Conservation (phyloP, 2,329 filamentous ascomycete genomes). For the Fusarium subglutinans region DNA sequence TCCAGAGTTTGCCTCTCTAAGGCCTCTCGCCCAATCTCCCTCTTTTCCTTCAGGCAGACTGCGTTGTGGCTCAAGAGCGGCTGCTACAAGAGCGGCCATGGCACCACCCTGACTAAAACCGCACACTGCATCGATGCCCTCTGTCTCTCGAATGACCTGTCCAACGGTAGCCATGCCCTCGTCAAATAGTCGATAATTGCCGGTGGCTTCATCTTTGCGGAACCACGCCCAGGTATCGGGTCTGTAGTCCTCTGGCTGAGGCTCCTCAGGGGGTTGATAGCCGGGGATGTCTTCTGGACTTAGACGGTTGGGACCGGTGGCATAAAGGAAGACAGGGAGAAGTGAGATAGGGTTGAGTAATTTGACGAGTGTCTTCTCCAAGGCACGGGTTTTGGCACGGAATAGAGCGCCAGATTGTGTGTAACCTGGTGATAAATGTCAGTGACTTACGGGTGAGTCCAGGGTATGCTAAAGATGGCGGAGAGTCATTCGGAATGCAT, state of each 20-base stretch:
- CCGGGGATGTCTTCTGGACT: conserved; percentile 74
- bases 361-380: conserved; percentile 83
- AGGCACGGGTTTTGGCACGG: conserved; percentile 85
- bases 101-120: conserved; percentile 87
- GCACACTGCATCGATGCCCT: conserved; percentile 79
- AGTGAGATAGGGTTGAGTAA: conserved; percentile 69
- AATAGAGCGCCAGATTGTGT: conserved; percentile 90
- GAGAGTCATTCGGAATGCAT: not conserved
- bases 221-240: conserved; percentile 86
- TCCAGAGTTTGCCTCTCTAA: conserved; percentile 61
- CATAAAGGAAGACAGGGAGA: conserved; percentile 69
- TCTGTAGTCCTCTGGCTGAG: conserved; percentile 57
- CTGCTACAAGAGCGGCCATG: conserved; percentile 75
- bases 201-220: conserved; percentile 72
- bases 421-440: conserved; percentile 66
- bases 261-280: conserved; percentile 59
- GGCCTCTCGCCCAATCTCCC: conserved; percentile 53
- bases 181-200: conserved; percentile 74
- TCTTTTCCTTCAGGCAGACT: conserved; percentile 41
- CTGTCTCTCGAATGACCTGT: conserved; percentile 66
- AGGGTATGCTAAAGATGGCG: not conserved
- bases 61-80: conserved; percentile 68
- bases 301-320: conserved; percentile 73
- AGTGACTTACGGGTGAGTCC: not conserved
- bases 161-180: conserved; percentile 73